phyloP scores from a whole-genome alignment of 257 asterid species.

The Catharanthus roseus region DNA sequence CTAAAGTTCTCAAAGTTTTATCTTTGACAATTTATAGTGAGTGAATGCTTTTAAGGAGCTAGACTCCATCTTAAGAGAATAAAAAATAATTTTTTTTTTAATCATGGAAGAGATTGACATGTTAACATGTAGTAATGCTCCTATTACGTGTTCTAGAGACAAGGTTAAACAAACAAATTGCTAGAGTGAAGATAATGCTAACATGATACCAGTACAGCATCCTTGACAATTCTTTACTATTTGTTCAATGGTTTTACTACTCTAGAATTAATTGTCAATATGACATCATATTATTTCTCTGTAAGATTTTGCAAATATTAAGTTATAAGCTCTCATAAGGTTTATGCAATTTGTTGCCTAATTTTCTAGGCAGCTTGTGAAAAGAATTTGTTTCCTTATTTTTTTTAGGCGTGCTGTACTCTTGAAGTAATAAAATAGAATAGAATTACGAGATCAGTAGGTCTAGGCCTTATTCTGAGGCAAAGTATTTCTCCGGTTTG shows the following conservation, averaged over 20 bases:
- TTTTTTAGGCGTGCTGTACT: not conserved
- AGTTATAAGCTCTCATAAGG: not conserved
- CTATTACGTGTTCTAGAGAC: too few relatives aligned
- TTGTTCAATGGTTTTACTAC: conserved; percentile 13
- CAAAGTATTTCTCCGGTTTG: conserved; percentile 33
- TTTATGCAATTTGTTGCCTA: not conserved
- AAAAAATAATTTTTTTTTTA: too few relatives aligned
- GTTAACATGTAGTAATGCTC: too few relatives aligned
- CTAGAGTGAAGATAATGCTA: conserved; percentile 21
- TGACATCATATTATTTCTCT: conserved; percentile 17
- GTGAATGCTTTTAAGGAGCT: too few relatives aligned
- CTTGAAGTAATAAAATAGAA: conserved; percentile 18
- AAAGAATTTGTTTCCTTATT: not conserved
- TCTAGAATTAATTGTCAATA: conserved; percentile 18
- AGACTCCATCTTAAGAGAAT: too few relatives aligned
- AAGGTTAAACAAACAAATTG: too few relatives aligned
- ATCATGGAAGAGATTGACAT: too few relatives aligned
- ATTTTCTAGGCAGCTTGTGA: not conserved
- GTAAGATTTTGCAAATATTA: not conserved
- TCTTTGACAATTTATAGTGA: too few relatives aligned
- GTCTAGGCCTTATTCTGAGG: conserved; percentile 18
- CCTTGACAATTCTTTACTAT: not conserved
- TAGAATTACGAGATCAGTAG: conserved; percentile 6
- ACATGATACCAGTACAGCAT: conserved; percentile 22
- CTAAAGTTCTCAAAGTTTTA: too few relatives aligned